Evolutionary conservation across 2,329 filamentous ascomycete species (phyloP), one percentile per base, ranked within the genome.

Genomic region (Sphaceloma murrayae): DNA sequence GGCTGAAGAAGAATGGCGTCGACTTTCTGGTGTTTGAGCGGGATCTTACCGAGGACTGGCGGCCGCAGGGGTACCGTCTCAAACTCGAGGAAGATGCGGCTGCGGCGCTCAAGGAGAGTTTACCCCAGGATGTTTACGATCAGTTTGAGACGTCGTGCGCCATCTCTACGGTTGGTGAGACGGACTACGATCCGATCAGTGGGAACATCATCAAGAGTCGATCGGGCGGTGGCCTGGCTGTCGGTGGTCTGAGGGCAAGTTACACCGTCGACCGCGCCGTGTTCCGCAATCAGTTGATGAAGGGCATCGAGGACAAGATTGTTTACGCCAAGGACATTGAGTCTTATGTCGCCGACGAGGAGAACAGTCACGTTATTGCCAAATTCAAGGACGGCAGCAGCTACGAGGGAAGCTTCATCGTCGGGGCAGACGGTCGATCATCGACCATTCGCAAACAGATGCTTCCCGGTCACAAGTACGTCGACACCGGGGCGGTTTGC

Each of bases 21-120:
- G 43, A 50, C 4, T 55, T 52, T 42, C 45, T 34, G 2, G 43
- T 57, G 27, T 55, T 51, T 34, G 55, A 57, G 39, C 46, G 54
- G 34, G 48, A 53, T 26, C 13, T 51, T 8, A 43, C 45, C 11
- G 33, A 51, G 26, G 45, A 51, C 36, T 44, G 43, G 9, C 51
- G 53, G 10, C 48, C 50, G 10, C 52, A 54, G 46, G 53, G 51
- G 3, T 54, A 53, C 30, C 49, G 52, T 11, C 29, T 54, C 9
- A 53, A 53, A 34, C 39, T 53, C 14, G 49, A 53, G 32, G 45
- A 47, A 19, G 52, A 52, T 26, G 51, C 43, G n/a, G 48, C 47
- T n/a, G 36, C 50, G n/a, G 48, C 52, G 19, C 46, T 54, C 21
- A 26, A 46, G 17, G 47, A 51, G 10, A 45, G 36, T n/a, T 47